phyloP scores from a whole-genome alignment of 2,329 filamentous ascomycete genomes.

The Ophiostoma montium region DNA sequence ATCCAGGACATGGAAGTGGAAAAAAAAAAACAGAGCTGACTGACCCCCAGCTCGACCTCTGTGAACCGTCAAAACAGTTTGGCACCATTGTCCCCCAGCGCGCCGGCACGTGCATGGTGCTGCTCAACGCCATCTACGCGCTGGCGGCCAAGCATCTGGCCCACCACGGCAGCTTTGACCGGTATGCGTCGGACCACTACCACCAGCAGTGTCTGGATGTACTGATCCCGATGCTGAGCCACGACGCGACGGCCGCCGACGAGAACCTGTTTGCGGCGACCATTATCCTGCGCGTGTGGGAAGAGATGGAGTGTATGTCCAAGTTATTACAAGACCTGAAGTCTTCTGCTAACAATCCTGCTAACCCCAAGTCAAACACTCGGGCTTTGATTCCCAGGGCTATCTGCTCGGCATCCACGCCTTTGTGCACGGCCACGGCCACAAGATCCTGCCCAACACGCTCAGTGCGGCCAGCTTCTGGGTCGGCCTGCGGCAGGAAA shows the following conservation, averaged over 20 bases:
- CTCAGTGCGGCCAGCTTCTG: slow-evolving; percentile 41
- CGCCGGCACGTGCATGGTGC: slow-evolving; percentile 33
- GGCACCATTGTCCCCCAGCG: slow-evolving; percentile 37
- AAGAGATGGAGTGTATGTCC: slow-evolving; percentile 37
- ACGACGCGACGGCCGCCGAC: slow-evolving; percentile 26
- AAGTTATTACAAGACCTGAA: background rate
- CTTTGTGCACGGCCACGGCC: slow-evolving; percentile 29
- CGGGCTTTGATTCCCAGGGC: slow-evolving; percentile 31
- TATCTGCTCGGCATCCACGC: slow-evolving; percentile 32
- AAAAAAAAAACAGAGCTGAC: too few species aligned
- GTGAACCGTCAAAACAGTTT: slow-evolving; percentile 32
- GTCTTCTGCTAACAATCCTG: too few species aligned
- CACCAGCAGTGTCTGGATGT: slow-evolving; percentile 38
- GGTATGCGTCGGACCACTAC: slow-evolving; percentile 35
- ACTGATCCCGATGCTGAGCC: slow-evolving; percentile 31
- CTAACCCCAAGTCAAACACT: slow-evolving; percentile 22
- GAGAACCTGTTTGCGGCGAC: slow-evolving; percentile 40
- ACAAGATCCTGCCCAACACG: slow-evolving; percentile 25
- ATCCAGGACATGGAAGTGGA: too few species aligned
- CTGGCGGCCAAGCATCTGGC: slow-evolving; percentile 40
- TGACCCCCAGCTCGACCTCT: slow-evolving; percentile 29
- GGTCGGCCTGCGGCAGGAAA: slow-evolving; percentile 44
- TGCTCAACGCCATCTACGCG: slow-evolving; percentile 43
- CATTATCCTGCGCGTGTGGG: slow-evolving; percentile 41
- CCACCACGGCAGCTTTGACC: slow-evolving; percentile 32